Evolutionary conservation across 2,329 filamentous ascomycete species (phyloP), one percentile per base, ranked within the genome.

Genomic region (Aspergillus vadensis): DNA sequence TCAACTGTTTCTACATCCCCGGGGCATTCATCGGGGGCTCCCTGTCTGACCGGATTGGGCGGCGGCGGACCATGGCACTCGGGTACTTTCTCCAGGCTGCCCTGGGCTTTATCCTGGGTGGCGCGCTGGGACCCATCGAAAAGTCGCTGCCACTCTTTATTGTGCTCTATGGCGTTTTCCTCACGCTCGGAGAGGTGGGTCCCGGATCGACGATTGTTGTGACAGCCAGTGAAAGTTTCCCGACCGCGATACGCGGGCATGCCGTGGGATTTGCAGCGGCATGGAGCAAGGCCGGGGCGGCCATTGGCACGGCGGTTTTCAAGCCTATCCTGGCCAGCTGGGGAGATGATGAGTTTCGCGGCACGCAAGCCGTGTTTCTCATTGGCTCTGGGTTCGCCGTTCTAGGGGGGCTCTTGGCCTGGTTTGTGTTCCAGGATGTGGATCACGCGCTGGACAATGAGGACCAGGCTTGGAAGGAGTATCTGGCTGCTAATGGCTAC

Each of bases 1-100:
- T 84, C 64, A 83, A 83, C 63, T 81, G 77, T 67, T 83, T 84
- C 66, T 83, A 82, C 57, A 71, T 84, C 14, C 81, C 81, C 0
- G 81, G 82, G 0, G 76, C 76, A 1, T 76, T 84, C 44, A 59
- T 83, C 4, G 72, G 82, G 5, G 82, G 80, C 2, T 76, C 78
- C 10, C 72, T 84, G 2, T 80, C 76, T 5, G 82, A 85, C 62
- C 75, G 71, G 43, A 82, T 85, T 39, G 82, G 82, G 4, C 74
- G 82, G 3, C 74, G 77, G 17, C 73, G 80, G 65, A 84, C 82
- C 0, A 83, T 84, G 81, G 76, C 80, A 1, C 69, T 85, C 1
- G 82, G 82, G 0, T 85, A 83, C 44, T 63, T 69, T 0, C 66
- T 81, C 8, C 78, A 80, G 65, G 77, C 77, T 0, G 64, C 79